Conservation (phyloP, 2,329 filamentous ascomycete genomes). For the Thelonectria rubi region DNA sequence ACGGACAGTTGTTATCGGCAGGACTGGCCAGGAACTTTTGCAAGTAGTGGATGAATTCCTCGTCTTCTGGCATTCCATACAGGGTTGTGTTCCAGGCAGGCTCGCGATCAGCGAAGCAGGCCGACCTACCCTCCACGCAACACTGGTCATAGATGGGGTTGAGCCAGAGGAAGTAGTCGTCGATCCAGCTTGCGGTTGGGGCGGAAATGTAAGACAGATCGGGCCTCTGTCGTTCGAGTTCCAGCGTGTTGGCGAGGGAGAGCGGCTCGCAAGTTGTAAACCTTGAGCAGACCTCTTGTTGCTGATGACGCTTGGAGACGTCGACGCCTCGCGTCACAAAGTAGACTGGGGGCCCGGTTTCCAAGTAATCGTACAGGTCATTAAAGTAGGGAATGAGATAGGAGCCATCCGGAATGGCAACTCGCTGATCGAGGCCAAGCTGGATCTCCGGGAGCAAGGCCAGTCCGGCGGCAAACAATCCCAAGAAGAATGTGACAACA, state of each 20-base stretch:
- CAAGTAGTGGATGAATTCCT: constrained; percentile 90
- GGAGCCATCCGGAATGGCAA: constrained; percentile 91
- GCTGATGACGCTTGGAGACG: constrained; percentile 75
- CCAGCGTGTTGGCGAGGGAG: constrained; percentile 88
- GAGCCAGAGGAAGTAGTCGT: constrained; percentile 97
- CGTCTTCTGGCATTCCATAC: constrained; percentile 88
- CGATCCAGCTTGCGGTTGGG: constrained; percentile 92
- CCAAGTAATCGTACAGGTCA: constrained; percentile 92
- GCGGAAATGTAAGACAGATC: constrained; percentile 89
- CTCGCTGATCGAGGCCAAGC: constrained; percentile 91
- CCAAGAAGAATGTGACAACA: constrained; percentile 84
- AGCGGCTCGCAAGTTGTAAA: constrained; percentile 88
- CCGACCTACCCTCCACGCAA: constrained; percentile 74
- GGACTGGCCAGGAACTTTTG: constrained; percentile 83
- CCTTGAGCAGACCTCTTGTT: constrained; percentile 88
- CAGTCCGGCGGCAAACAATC: constrained; percentile 84
- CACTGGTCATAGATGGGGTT: constrained; percentile 79
- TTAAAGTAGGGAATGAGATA: constrained; percentile 98
- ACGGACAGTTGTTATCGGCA: constrained; percentile 83
- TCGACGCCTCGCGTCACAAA: constrained; percentile 90
- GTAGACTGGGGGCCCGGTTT: constrained; percentile 92
- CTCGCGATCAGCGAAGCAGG: constrained; percentile 81
- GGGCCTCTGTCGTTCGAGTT: constrained; percentile 91
- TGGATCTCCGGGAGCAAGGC: constrained; percentile 85
- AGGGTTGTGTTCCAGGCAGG: constrained; percentile 92